Percentiles rank a stretch among this genome's conserved stretches.
Evolutionary conservation across 192 early-diverging fungal species (phyloP).

Genomic region (Rhizophagus sp.): DNA sequence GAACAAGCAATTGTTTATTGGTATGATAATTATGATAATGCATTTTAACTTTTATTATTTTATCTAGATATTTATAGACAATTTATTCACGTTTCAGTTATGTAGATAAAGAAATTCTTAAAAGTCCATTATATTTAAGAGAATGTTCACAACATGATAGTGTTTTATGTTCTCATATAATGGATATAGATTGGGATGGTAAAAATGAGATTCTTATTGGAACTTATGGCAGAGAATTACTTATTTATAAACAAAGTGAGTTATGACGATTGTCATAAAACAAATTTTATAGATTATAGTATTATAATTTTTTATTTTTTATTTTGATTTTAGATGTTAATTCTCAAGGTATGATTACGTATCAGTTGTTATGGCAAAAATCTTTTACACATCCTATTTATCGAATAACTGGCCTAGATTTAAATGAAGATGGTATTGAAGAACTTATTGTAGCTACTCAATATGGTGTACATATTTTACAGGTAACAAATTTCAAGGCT

Average conservation of each 20-base stretch:
- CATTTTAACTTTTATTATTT: background rate
- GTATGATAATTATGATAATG: conserved; percentile 29
- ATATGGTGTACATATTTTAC: conserved; percentile 43
- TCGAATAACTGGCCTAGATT: conserved; percentile 47
- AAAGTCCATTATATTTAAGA: conserved; percentile 40
- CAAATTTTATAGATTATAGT: background rate
- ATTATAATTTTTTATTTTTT: background rate
- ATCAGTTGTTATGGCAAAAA: conserved; percentile 50
- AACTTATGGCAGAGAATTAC: conserved; percentile 58
- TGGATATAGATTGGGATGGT: conserved; percentile 66
- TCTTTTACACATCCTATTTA: conserved; percentile 59
- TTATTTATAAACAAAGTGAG: conserved; percentile 56
- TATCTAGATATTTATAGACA: background rate
- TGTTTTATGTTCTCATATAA: conserved; percentile 53
- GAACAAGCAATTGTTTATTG: conserved; percentile 56
- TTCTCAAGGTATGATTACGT: background rate
- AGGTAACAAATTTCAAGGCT: background rate
- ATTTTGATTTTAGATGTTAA: background rate
- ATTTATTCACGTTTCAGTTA: conserved; percentile 35
- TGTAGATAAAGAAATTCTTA: conserved; percentile 43
- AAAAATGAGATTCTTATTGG: conserved; percentile 55
- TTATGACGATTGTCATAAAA: background rate
- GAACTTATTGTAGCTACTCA: conserved; percentile 55
- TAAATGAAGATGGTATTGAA: conserved; percentile 56
- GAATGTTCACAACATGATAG: conserved; percentile 58